A percentile compares a stretch with the other conserved stretches of the same genome.
phyloP scores from a whole-genome alignment of 2,329 filamentous ascomycete species.

The Talaromyces atroroseus region DNA sequence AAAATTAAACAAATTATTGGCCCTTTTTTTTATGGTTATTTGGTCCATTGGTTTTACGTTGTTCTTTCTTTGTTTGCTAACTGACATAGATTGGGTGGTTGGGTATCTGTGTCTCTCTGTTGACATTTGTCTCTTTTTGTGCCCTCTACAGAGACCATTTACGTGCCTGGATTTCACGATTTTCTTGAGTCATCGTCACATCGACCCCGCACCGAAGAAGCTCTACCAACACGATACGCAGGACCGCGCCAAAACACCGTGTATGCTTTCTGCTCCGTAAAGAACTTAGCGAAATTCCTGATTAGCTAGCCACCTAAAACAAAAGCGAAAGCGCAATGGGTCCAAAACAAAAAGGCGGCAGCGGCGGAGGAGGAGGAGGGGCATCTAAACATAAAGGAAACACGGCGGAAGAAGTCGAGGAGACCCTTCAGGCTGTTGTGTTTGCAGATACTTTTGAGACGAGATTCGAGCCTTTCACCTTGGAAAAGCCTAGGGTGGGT shows the following conservation, averaged over 20 bases:
- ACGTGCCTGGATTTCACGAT: too few relatives aligned
- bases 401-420: slow-evolving; percentile 55
- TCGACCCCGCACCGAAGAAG: not conserved
- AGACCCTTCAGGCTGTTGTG: slow-evolving; percentile 59
- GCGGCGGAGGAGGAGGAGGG: slow-evolving; percentile 16
- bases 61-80: not conserved
- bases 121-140: not conserved
- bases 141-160: too few relatives aligned
- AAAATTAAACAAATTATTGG: not conserved
- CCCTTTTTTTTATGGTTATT: not conserved
- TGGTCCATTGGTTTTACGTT: too few relatives aligned
- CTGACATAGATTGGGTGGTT: not conserved
- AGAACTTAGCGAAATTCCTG: not conserved
- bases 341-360: slow-evolving; percentile 28
- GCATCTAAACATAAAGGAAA: slow-evolving; percentile 27
- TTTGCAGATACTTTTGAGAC: slow-evolving; percentile 92
- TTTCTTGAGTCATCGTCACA: not conserved
- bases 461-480: slow-evolving; percentile 80
- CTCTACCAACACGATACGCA: not conserved
- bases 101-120: not conserved
- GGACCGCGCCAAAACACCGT: not conserved
- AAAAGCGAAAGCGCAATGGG: slow-evolving; percentile 22
- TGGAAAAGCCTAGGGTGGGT: slow-evolving; percentile 79
- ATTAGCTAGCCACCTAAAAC: too few relatives aligned
- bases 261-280: not conserved